These are phyloP conservation scores for Hypomontagnella submonticulosa DNA, from an alignment of 495 filamentous ascomycete species.

Conservation along the genomic window DNA sequence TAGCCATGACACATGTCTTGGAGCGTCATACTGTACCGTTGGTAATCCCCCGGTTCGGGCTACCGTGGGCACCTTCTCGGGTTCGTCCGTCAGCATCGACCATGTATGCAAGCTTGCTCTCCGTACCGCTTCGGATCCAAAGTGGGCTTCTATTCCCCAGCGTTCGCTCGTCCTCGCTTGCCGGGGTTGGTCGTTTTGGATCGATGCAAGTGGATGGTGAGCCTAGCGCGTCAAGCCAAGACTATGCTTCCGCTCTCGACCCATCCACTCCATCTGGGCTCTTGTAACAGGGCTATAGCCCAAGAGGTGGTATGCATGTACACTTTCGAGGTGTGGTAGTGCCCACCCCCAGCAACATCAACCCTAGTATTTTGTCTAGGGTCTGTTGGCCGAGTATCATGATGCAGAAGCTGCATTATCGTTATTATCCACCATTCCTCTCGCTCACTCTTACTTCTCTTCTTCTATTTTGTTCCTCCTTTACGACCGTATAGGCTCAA, in stretches of 20 bases:
- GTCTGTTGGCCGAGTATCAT: slow-evolving; percentile 42
- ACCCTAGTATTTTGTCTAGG: slow-evolving; percentile 41
- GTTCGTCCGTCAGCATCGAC: slow-evolving; percentile 12
- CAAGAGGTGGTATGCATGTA: slow-evolving; percentile 16
- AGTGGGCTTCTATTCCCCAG: not conserved
- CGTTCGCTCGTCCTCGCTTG: slow-evolving; percentile 18
- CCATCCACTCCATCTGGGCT: slow-evolving; percentile 45
- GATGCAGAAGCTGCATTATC: slow-evolving; percentile 45
- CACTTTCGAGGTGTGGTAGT: slow-evolving; percentile 35
- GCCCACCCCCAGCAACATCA: slow-evolving; percentile 25
- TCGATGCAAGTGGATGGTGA: slow-evolving; percentile 39
- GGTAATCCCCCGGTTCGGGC: not conserved
- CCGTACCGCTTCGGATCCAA: not conserved
- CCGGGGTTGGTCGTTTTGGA: slow-evolving; percentile 41
- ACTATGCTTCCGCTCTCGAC: slow-evolving; percentile 44
- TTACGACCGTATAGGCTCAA: slow-evolving; percentile 54
- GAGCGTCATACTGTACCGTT: not conserved
- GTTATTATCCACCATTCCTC: slow-evolving; percentile 45
- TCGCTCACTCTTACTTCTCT: slow-evolving; percentile 43
- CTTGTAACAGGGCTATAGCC: slow-evolving; percentile 37
- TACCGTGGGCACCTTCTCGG: slow-evolving; percentile 1
- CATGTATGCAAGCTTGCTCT: not conserved
- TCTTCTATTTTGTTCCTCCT: slow-evolving; percentile 54
- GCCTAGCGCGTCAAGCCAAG: slow-evolving; percentile 45
- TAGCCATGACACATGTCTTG: not conserved